These are phyloP conservation scores for Globisporangium yorkense DNA, from an alignment of 352 stramenopile genomes.

Conservation along the genomic window DNA sequence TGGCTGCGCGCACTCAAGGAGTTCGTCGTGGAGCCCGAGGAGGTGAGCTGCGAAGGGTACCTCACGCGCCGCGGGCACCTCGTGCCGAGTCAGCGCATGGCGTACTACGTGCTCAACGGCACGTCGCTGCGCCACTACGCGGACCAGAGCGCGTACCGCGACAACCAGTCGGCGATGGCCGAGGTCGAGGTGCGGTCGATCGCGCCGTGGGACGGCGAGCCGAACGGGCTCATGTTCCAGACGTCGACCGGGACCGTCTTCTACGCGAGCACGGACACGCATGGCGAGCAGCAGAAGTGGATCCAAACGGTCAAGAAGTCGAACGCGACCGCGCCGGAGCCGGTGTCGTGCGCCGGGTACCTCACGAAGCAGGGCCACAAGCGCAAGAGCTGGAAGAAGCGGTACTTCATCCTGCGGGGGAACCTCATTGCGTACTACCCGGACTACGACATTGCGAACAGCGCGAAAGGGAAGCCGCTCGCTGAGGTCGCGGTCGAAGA, in stretches of 20 bases:
- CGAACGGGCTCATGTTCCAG: conserved; percentile 82
- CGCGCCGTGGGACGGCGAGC: conserved; percentile 71
- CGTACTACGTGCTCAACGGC: conserved; percentile 84
- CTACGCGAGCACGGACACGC: conserved; percentile 74
- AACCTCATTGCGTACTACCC: conserved; percentile 74
- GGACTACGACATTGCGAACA: conserved; percentile 85
- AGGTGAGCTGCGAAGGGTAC: conserved; percentile 84
- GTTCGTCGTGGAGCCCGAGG: conserved; percentile 80
- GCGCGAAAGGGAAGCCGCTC: conserved; percentile 66
- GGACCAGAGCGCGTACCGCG: conserved; percentile 79
- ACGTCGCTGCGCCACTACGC: conserved; percentile 77
- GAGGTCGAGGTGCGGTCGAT: conserved; percentile 81
- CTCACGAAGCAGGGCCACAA: conserved; percentile 89
- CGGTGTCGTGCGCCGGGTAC: conserved; percentile 78
- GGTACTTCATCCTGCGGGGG: conserved; percentile 84
- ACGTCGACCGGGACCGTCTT: conserved; percentile 82
- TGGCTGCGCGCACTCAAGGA: conserved; percentile 83
- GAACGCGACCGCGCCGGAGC: conserved; percentile 62
- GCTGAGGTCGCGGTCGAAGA: conserved; percentile 82
- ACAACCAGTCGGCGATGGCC: conserved; percentile 80
- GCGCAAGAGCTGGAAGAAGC: conserved; percentile 89
- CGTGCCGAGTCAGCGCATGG: conserved; percentile 79
- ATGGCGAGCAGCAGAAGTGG: conserved; percentile 81
- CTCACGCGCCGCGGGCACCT: conserved; percentile 83
- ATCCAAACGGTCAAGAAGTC: conserved; percentile 64